Conservation (phyloP, 768 basidiomycete genomes). For the Coprinellus micaceus region DNA sequence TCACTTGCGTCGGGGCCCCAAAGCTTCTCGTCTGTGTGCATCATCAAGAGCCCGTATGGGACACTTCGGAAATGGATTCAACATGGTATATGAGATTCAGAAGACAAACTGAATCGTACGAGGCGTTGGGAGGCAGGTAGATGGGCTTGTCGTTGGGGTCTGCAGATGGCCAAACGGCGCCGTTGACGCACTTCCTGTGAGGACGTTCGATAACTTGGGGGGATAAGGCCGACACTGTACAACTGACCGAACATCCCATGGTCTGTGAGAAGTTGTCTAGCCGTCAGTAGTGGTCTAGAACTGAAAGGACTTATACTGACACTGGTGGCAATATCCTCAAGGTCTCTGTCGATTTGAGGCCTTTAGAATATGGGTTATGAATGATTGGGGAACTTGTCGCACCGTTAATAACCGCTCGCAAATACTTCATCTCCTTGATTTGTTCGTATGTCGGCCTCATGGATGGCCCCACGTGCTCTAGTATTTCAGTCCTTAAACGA, state of each 20-base stretch:
- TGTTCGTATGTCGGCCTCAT: slow-evolving; percentile 28
- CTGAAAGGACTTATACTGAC: too few relatives aligned
- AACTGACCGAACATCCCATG: slow-evolving; percentile 14
- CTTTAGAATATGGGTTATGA: too few relatives aligned
- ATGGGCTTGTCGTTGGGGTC: slow-evolving; percentile 23
- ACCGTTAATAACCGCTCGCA: slow-evolving; percentile 34
- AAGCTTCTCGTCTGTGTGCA: slow-evolving; percentile 39
- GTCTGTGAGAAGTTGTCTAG: background rate
- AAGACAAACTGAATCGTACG: slow-evolving; percentile 13
- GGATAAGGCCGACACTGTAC: background rate
- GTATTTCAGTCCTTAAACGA: slow-evolving; percentile 29
- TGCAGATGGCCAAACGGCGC: slow-evolving; percentile 19
- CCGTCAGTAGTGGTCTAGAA: too few relatives aligned
- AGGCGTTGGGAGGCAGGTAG: slow-evolving; percentile 29
- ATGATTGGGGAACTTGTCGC: too few relatives aligned
- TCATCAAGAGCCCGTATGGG: slow-evolving; percentile 29
- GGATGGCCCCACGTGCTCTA: slow-evolving; percentile 22
- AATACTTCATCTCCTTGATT: slow-evolving; percentile 35
- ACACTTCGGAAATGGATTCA: background rate
- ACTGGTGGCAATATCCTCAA: slow-evolving; percentile 23
- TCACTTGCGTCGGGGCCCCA: slow-evolving; percentile 47
- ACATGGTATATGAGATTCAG: background rate
- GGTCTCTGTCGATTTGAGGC: slow-evolving; percentile 15
- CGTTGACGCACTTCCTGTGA: slow-evolving; percentile 21
- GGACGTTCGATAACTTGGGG: background rate